Evolutionary conservation across 148 eudicot species (phyloP).

Genomic region (Suaeda aralocaspica): DNA sequence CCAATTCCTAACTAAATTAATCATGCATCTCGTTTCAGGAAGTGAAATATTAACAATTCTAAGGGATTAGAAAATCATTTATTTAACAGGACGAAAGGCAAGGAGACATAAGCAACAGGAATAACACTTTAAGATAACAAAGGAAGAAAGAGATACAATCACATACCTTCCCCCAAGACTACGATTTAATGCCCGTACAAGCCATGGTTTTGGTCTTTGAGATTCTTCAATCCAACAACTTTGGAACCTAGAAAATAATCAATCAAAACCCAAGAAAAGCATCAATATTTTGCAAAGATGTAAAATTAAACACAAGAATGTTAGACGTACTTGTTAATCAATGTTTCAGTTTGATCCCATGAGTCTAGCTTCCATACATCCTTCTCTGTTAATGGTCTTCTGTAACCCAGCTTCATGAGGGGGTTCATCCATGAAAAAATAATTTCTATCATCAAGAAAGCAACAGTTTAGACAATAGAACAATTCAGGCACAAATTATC

Average conservation of each 20-base stretch:
- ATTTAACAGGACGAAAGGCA: background rate
- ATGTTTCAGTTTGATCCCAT: constrained; percentile 89
- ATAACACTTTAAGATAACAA: background rate
- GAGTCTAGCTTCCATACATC: constrained; percentile 96
- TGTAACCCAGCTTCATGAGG: constrained; percentile 74
- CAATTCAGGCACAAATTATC: constrained; percentile 1
- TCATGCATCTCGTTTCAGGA: background rate
- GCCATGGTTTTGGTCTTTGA: constrained; percentile 70
- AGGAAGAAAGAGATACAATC: background rate
- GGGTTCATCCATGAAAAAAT: constrained; percentile 85
- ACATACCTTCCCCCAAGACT: constrained; percentile 89
- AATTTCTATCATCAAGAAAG: constrained; percentile 41
- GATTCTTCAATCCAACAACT: constrained; percentile 74
- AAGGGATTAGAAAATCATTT: background rate
- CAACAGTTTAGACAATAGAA: constrained; percentile 3
- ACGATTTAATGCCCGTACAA: constrained; percentile 73
- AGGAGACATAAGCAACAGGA: background rate
- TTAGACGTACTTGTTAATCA: constrained; percentile 56
- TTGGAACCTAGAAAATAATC: constrained; percentile 56
- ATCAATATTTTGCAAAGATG: constrained; percentile 6
- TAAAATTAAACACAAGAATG: background rate
- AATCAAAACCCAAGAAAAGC: constrained; percentile 3
- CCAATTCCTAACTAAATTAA: background rate
- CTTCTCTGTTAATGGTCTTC: constrained; percentile 90
- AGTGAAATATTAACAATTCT: background rate